Evolutionary conservation across 2,329 filamentous ascomycete genomes (phyloP).

Genomic region (Achaetomium macrosporum): DNA sequence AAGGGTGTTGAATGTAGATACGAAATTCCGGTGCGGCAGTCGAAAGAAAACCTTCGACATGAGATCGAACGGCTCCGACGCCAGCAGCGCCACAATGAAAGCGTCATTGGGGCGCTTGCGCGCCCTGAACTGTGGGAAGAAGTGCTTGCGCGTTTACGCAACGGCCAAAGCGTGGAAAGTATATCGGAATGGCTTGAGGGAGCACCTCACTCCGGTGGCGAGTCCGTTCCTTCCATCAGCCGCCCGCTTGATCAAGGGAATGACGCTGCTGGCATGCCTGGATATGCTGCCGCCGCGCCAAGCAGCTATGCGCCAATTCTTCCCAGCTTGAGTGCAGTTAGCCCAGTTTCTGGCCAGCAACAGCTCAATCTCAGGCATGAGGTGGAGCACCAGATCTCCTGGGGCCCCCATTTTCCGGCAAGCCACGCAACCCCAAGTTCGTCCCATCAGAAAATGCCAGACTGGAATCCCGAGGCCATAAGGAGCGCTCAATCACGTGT

Average conservation of each 20-base stretch:
- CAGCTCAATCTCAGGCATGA: conserved; percentile 36
- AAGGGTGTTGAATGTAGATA: conserved; percentile 54
- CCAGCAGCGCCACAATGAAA: conserved; percentile 49
- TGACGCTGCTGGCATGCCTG: conserved; percentile 25
- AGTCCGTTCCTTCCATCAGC: conserved; percentile 28
- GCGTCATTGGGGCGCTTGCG: conserved; percentile 49
- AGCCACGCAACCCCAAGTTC: conserved; percentile 45
- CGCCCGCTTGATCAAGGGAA: conserved; percentile 28
- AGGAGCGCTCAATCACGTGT: conserved; percentile 39
- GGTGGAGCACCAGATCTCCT: conserved; percentile 41
- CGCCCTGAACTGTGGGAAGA: conserved; percentile 49
- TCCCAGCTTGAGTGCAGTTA: conserved; percentile 27
- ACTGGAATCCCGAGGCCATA: conserved; percentile 37
- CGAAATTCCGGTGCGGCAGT: conserved; percentile 57
- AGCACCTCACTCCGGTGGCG: conserved; percentile 29
- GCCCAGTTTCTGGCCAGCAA: conserved; percentile 30
- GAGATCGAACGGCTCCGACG: conserved; percentile 54
- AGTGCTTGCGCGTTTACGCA: conserved; percentile 47
- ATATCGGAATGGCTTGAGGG: conserved; percentile 51
- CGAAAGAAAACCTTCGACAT: conserved; percentile 54
- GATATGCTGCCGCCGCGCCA: conserved; percentile 28
- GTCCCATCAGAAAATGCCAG: conserved; percentile 42
- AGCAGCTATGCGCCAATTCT: conserved; percentile 30
- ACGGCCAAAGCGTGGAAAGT: conserved; percentile 47
- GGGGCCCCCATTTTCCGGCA: conserved; percentile 39